Percentiles rank a stretch among this genome's conserved stretches.
phyloP scores from a whole-genome alignment of 495 filamentous ascomycete species.

The Neurospora sublineolata region DNA sequence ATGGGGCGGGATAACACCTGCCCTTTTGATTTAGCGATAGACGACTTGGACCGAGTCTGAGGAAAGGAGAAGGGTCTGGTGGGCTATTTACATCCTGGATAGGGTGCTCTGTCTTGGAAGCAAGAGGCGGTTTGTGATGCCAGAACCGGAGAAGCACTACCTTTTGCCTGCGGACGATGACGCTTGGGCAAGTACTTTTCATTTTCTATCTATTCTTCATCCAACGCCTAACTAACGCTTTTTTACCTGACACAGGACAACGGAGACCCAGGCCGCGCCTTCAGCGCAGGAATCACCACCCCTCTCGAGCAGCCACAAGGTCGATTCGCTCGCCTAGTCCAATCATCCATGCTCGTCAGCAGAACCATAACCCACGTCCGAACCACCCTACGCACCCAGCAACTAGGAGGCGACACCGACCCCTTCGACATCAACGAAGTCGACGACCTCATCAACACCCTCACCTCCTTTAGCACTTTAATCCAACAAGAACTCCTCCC shows the following conservation, averaged over 20 bases:
- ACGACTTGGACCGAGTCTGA: slow-evolving; percentile 39
- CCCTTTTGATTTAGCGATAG: slow-evolving; percentile 2
- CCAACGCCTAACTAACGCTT: background rate
- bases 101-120: slow-evolving; percentile 35
- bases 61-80: slow-evolving; percentile 39
- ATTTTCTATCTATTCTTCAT: background rate
- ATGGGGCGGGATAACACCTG: background rate
- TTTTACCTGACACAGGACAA: slow-evolving; percentile 12
- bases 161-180: slow-evolving; percentile 34
- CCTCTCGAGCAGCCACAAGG: slow-evolving; percentile 14
- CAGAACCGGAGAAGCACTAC: slow-evolving; percentile 27
- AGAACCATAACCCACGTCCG: slow-evolving; percentile 15
- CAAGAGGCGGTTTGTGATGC: slow-evolving; percentile 28
- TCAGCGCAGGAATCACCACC: slow-evolving; percentile 8
- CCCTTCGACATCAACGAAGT: slow-evolving; percentile 6
- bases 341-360: slow-evolving; percentile 21
- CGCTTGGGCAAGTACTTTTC: slow-evolving; percentile 26
- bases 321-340: slow-evolving; percentile 31
- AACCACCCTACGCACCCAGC: slow-evolving; percentile 1
- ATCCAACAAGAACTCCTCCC: slow-evolving; percentile 4
- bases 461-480: slow-evolving; percentile 7
- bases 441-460: slow-evolving; percentile 1
- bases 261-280: slow-evolving; percentile 13
- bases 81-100: slow-evolving; percentile 40
- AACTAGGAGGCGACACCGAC: background rate